These are phyloP conservation scores for Ploettnerulaceae sp. DNA, from an alignment of 2,329 filamentous ascomycete species.

Conservation along the genomic window DNA sequence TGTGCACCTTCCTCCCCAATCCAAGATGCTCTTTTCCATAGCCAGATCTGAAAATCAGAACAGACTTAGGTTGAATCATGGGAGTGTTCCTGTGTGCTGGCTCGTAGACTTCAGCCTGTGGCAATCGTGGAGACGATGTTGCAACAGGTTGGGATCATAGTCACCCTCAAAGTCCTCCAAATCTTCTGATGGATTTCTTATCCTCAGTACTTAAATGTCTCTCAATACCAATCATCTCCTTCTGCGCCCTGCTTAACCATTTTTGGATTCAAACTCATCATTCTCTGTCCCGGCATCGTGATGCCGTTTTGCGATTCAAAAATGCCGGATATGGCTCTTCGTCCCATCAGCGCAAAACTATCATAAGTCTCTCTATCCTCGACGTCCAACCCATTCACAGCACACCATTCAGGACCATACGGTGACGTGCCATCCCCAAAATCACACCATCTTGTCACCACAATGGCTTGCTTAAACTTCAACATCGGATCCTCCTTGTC, in stretches of 20 bases:
- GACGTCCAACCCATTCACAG: constrained; percentile 43
- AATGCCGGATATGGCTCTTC: constrained; percentile 51
- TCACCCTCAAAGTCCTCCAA: not conserved
- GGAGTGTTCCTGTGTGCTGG: no score
- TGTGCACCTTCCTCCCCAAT: no score
- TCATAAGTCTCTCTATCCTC: constrained; percentile 39
- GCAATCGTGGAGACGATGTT: no score
- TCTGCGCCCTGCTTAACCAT: constrained; percentile 49
- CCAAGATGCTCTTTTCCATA: no score
- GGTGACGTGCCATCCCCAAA: constrained; percentile 51
- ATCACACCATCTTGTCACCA: constrained; percentile 58
- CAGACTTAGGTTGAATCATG: no score
- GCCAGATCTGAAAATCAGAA: no score
- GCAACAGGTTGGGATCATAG: not conserved
- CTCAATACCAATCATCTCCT: constrained; percentile 54
- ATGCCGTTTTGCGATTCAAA: constrained; percentile 54
- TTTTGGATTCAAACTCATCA: constrained; percentile 54
- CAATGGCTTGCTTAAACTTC: constrained; percentile 54
- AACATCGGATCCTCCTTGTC: constrained; percentile 42
- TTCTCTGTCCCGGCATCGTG: constrained; percentile 50
- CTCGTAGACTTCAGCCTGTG: no score
- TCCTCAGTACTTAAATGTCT: not conserved
- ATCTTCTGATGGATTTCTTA: not conserved
- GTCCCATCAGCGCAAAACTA: constrained; percentile 48
- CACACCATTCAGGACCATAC: constrained; percentile 48